Conservation (phyloP, 768 basidiomycete species). For the Podaxis sp. region DNA sequence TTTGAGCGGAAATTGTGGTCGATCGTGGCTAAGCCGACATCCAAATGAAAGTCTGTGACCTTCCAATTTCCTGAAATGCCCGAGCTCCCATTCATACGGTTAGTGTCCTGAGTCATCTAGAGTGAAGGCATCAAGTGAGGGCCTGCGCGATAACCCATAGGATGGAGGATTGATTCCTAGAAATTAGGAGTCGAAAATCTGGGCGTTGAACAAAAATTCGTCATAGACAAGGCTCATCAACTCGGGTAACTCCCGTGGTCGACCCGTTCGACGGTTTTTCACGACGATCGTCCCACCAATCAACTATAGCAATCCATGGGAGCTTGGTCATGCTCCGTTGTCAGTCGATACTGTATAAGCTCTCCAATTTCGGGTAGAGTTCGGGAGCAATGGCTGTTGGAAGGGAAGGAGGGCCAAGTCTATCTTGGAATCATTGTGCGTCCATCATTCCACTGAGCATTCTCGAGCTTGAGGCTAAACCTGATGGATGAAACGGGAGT, state of each 20-base stretch:
- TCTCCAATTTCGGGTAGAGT: not conserved
- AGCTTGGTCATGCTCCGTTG: not conserved
- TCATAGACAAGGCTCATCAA: not conserved
- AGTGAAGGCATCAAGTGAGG: not conserved
- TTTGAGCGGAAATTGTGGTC: not conserved
- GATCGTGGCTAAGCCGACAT: not conserved
- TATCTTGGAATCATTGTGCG: not conserved
- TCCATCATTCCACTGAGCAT: not conserved
- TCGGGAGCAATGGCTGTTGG: not conserved
- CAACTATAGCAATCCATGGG: not conserved
- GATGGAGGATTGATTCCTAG: not conserved
- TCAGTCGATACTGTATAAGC: not conserved
- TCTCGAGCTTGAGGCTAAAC: not conserved
- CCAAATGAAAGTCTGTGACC: not conserved
- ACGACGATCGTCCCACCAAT: not conserved
- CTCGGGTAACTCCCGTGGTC: not conserved
- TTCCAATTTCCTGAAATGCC: not conserved
- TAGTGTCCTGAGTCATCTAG: not conserved
- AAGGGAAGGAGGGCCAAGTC: not conserved
- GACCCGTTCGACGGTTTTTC: not conserved
- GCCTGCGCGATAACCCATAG: not conserved
- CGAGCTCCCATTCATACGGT: not conserved
- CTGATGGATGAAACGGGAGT: not conserved
- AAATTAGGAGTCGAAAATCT: not conserved
- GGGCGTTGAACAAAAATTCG: not conserved